phyloP scores from a whole-genome alignment of 1,284 basidiomycete species.

The Ceratobasidium sp. region DNA sequence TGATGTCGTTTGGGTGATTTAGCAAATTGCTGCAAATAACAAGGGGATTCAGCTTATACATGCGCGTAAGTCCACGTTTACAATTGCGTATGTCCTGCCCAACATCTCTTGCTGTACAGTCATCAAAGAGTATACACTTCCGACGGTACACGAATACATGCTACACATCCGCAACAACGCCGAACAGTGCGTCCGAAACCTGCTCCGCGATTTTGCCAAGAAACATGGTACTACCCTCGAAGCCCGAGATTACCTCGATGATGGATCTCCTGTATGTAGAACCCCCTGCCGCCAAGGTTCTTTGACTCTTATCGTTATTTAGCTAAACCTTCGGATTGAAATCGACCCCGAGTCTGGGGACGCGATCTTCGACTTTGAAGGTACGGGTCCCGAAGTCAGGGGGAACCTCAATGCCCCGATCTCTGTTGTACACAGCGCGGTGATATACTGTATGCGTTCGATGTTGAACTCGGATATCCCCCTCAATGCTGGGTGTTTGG shows the following conservation, averaged over 20 bases:
- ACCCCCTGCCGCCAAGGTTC: background rate
- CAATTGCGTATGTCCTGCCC: conserved; percentile 49
- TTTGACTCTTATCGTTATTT: background rate
- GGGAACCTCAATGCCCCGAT: conserved; percentile 92
- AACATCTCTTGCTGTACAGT: conserved; percentile 58
- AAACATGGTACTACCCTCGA: conserved; percentile 73
- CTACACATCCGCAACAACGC: conserved; percentile 90
- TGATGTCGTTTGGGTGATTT: background rate
- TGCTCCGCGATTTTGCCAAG: conserved; percentile 81
- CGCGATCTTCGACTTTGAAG: conserved; percentile 90
- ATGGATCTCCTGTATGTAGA: conserved; percentile 78
- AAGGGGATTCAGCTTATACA: conserved; percentile 89
- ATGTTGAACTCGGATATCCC: conserved; percentile 95
- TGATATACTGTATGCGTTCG: conserved; percentile 94
- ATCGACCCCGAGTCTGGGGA: conserved; percentile 82
- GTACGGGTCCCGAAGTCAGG: conserved; percentile 88
- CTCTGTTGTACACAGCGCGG: conserved; percentile 89
- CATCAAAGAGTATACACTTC: conserved; percentile 86
- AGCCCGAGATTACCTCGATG: conserved; percentile 85
- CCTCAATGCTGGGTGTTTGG: conserved; percentile 91
- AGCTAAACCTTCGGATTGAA: conserved; percentile 83
- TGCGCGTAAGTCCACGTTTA: conserved; percentile 63
- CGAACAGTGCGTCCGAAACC: conserved; percentile 85
- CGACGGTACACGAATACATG: conserved; percentile 94
- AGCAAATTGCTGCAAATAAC: conserved; percentile 96